Conservation (phyloP, 495 filamentous ascomycete species). For the Aspergillus mulundensis region DNA sequence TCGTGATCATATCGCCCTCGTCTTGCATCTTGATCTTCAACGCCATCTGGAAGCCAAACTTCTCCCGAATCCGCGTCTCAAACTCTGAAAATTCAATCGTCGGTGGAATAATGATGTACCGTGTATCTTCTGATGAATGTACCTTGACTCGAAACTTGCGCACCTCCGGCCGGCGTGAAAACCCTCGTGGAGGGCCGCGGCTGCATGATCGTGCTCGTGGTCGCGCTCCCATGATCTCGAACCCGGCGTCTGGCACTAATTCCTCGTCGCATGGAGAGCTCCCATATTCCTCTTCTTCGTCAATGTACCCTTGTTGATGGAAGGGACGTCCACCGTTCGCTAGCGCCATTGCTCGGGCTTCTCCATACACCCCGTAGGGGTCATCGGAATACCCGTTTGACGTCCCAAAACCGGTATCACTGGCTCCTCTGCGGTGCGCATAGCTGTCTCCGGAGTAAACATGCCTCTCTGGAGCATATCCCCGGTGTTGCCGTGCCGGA, state of each 20-base stretch:
- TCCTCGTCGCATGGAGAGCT: conserved; percentile 64
- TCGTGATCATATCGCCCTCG: conserved; percentile 88
- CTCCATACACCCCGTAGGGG: conserved; percentile 63
- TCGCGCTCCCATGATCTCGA: conserved; percentile 66
- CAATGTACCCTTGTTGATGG: conserved; percentile 58
- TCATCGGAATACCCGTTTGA: conserved; percentile 59
- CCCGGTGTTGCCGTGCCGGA: conserved; percentile 15
- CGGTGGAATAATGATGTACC: conserved; percentile 82
- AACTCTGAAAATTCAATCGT: conserved; percentile 73
- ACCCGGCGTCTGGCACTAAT: conserved; percentile 62
- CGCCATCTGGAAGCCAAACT: conserved; percentile 67
- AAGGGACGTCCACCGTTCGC: conserved; percentile 31
- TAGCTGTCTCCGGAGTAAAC: conserved; percentile 17
- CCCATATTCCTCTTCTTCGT: conserved; percentile 67
- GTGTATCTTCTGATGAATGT: conserved; percentile 79
- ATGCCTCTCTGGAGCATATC: background rate
- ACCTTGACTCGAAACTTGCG: conserved; percentile 82
- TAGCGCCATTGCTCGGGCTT: conserved; percentile 21
- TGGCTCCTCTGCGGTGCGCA: conserved; percentile 31
- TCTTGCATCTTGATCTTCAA: conserved; percentile 86
- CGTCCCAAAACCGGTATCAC: conserved; percentile 25
- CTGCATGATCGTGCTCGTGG: conserved; percentile 29
- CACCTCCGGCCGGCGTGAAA: conserved; percentile 38
- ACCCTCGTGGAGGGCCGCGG: conserved; percentile 26
- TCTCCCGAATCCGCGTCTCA: conserved; percentile 70